Conservation (phyloP, 1,284 basidiomycete genomes). For the Ustilago esculenta region DNA sequence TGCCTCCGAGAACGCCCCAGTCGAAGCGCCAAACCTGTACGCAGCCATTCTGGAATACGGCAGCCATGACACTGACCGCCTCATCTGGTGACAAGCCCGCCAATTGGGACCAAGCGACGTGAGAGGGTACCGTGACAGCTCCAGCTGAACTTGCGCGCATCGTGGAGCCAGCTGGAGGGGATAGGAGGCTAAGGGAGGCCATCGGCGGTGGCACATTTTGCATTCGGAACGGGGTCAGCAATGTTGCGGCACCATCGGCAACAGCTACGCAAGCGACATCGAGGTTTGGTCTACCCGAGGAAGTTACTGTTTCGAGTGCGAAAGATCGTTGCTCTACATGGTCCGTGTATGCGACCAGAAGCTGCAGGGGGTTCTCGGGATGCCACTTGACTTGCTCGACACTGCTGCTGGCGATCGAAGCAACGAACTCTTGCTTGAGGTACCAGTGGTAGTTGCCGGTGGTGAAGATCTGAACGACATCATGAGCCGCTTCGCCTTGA, state of each 20-base stretch:
- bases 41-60: conserved; percentile 72
- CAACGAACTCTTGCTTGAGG: conserved; percentile 59
- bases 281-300: conserved; percentile 74
- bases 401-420: conserved; percentile 1
- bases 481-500: not conserved
- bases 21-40: conserved; percentile 74
- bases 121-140: conserved; percentile 38
- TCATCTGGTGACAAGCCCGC: conserved; percentile 57
- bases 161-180: conserved; percentile 53
- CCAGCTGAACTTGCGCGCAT: conserved; percentile 8
- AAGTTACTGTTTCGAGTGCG: conserved; percentile 79
- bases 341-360: conserved; percentile 73
- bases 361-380: conserved; percentile 77
- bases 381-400: conserved; percentile 82
- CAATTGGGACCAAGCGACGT: conserved; percentile 74
- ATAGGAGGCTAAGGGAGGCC: conserved; percentile 77
- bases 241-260: conserved; percentile 83
- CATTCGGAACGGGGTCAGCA: conserved; percentile 89
- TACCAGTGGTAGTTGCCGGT: conserved; percentile 95
- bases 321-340: conserved; percentile 75
- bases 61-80: conserved; percentile 73
- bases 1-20: conserved; percentile 47
- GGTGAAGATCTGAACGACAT: conserved; percentile 85
- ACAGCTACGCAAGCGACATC: conserved; percentile 89
- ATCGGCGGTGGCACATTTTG: conserved; percentile 97